Conservation (phyloP, 148 eudicot species). For the Rhododendron griersonianum region DNA sequence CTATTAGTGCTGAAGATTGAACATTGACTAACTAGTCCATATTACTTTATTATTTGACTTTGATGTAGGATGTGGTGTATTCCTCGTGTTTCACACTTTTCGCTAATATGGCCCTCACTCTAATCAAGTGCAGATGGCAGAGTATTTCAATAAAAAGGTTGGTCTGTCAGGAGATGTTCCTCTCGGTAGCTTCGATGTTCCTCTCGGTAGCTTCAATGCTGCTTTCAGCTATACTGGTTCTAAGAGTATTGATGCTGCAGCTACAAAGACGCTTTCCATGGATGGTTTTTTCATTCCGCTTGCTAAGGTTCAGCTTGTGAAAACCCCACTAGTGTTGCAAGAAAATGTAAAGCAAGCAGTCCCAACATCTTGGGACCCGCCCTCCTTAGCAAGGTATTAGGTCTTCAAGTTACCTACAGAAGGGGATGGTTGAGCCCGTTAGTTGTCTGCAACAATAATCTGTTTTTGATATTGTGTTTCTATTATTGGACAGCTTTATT, state of each 20-base stretch:
- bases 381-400: conserved; percentile 70
- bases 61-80: neutral
- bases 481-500: conserved; percentile 53
- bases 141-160: conserved; percentile 66
- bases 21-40: neutral
- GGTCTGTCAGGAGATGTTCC: conserved; percentile 56
- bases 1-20: neutral
- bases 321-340: conserved; percentile 42
- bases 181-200: conserved; percentile 86
- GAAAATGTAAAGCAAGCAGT: conserved; percentile 66
- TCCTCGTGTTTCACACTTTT: neutral
- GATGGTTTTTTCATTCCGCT: conserved; percentile 75
- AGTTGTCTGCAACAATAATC: neutral
- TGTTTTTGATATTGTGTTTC: neutral
- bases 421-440: neutral
- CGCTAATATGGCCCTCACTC: conserved; percentile 15
- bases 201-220: conserved; percentile 91
- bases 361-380: conserved; percentile 84
- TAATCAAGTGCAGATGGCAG: conserved; percentile 67
- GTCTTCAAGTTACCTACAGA: conserved; percentile 5
- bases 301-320: conserved; percentile 52
- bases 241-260: conserved; percentile 63
- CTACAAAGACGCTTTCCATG: conserved; percentile 69
- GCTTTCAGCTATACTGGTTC: conserved; percentile 84
- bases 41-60: neutral